Percentiles rank a stretch among this genome's conserved stretches.
Conservation (phyloP, 768 basidiomycete genomes). For the Suillus weaverae region DNA sequence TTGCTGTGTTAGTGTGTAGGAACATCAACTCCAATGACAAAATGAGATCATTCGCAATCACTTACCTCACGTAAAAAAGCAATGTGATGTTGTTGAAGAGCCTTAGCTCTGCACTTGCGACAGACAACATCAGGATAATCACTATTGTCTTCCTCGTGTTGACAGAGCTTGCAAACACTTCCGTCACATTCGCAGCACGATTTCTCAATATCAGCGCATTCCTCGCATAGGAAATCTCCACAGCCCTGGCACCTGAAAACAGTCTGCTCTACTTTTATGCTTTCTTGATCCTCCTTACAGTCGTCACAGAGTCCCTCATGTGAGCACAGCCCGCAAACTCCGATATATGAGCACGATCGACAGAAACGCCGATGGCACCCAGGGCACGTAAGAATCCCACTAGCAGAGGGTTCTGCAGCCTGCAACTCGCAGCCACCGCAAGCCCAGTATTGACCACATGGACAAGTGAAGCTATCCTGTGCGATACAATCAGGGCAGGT, state of each 20-base stretch:
- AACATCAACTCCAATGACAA: no score
- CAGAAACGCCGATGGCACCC: neutral
- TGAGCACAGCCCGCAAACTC: neutral
- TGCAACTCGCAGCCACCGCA: neutral
- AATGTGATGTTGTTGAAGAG: no score
- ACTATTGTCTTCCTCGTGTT: no score
- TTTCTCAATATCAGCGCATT: neutral
- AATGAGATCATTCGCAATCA: no score
- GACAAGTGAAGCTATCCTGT: neutral
- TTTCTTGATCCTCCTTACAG: neutral
- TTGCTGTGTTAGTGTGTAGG: no score
- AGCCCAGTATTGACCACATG: neutral
- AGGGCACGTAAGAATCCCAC: neutral
- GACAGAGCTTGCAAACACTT: neutral
- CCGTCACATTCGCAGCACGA: neutral
- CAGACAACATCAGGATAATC: no score
- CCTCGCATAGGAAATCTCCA: neutral
- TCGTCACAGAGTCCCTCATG: neutral
- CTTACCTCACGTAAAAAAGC: no score
- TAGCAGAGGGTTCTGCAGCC: no score
- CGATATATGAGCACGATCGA: neutral
- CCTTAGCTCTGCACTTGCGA: no score
- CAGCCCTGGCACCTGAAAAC: neutral
- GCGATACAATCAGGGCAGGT: constrained; percentile 5
- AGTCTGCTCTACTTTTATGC: neutral